These are phyloP conservation scores for Typha latifolia DNA, from an alignment of 176 grass and related monocot species.

Conservation along the genomic window DNA sequence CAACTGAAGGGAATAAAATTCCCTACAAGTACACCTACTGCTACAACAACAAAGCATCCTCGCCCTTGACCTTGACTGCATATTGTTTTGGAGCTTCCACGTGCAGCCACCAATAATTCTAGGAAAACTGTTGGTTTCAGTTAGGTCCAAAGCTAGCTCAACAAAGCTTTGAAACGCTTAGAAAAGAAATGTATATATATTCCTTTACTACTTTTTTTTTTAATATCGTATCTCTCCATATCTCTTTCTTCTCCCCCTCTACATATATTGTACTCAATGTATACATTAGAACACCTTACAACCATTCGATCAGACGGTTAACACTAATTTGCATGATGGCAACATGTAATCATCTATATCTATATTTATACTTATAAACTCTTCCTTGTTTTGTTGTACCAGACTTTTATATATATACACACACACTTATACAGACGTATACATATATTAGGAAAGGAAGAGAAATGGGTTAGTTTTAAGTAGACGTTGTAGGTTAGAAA, in stretches of 20 bases:
- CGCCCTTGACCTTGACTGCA: neutral
- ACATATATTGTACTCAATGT: neutral
- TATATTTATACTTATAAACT: no score
- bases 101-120: neutral
- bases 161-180: neutral
- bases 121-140: neutral
- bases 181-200: neutral
- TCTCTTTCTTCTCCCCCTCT: no score
- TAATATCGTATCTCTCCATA: no score
- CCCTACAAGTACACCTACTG: neutral
- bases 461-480: slow-evolving; percentile 88
- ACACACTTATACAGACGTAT: neutral
- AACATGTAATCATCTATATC: no score
- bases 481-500: slow-evolving; percentile 96
- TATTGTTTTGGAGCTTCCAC: neutral
- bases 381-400: no score
- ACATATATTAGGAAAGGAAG: slow-evolving; percentile 9
- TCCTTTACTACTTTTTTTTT: neutral
- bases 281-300: neutral
- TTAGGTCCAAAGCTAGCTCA: neutral
- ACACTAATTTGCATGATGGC: no score
- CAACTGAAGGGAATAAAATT: neutral
- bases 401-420: neutral
- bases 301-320: no score
- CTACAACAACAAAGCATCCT: neutral